These are phyloP conservation scores for Vachellia pachyceras DNA, from an alignment of 306 rosid species.

Conservation along the genomic window DNA sequence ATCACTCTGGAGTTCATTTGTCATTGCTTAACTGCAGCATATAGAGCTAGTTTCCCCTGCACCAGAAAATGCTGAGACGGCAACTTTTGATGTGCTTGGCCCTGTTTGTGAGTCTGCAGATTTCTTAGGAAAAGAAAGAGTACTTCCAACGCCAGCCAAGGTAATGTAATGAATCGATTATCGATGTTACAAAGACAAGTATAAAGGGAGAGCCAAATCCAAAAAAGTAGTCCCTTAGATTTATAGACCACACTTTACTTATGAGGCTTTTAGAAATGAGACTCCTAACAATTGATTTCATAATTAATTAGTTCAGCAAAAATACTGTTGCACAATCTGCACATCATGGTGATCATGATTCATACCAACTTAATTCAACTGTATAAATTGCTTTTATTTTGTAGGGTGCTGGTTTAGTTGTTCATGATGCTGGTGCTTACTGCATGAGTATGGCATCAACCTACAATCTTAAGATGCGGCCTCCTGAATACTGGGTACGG, in stretches of 20 bases:
- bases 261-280: no score
- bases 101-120: conserved; percentile 66
- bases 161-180: conserved; percentile 41
- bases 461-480: conserved; percentile 96
- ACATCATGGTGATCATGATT: conserved; percentile 6
- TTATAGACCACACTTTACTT: no score
- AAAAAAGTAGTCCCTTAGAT: no score
- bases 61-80: conserved; percentile 51
- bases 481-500: conserved; percentile 93
- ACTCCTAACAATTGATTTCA: conserved; percentile 21
- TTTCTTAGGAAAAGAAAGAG: conserved; percentile 59
- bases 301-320: conserved; percentile 9
- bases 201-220: no score
- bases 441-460: conserved; percentile 99
- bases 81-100: conserved; percentile 55
- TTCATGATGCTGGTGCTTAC: conserved; percentile 98
- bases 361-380: conserved; percentile 22
- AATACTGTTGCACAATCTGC: conserved; percentile 4
- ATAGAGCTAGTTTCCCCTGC: conserved; percentile 91
- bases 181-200: no score
- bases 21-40: conserved; percentile 64
- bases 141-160: conserved; percentile 58
- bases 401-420: conserved; percentile 94
- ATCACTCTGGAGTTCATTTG: conserved; percentile 16
- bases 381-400: conserved; percentile 39